Conservation (phyloP, 1,284 basidiomycete species). For the Fistulina hepatica region DNA sequence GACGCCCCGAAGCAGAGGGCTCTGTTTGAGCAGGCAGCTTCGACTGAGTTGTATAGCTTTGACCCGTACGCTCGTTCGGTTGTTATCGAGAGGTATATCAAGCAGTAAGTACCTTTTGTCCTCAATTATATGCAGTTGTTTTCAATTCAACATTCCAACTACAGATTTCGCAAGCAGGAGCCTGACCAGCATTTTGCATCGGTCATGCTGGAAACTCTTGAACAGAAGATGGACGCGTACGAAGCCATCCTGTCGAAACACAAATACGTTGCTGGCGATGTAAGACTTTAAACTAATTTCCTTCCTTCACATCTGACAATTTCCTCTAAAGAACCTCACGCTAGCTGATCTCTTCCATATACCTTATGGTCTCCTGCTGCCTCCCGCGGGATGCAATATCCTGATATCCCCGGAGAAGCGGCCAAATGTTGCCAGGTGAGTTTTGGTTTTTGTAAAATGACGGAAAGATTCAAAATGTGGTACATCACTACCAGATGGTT, state of each 20-base stretch:
- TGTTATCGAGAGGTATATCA: slow-evolving; percentile 36
- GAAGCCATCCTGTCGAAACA: slow-evolving; percentile 40
- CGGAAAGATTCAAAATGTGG: no score
- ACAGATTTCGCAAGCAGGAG: no score
- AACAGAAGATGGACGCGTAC: slow-evolving; percentile 34
- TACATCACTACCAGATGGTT: no score
- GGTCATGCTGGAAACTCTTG: slow-evolving; percentile 19
- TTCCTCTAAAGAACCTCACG: slow-evolving; percentile 29
- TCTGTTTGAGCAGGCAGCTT: slow-evolving; percentile 46
- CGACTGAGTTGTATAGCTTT: slow-evolving; percentile 42
- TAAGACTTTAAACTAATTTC: no score
- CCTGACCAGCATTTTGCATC: no score
- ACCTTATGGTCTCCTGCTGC: slow-evolving; percentile 30
- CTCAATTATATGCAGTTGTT: no score
- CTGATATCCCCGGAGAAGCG: slow-evolving; percentile 19
- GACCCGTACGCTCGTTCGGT: slow-evolving; percentile 32
- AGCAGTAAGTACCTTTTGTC: slow-evolving; percentile 23
- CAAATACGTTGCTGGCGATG: slow-evolving; percentile 41
- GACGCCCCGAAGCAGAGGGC: slow-evolving; percentile 27
- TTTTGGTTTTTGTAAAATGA: no score
- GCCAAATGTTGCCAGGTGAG: slow-evolving; percentile 31
- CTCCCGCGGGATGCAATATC: slow-evolving; percentile 20
- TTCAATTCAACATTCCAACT: no score
- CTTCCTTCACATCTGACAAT: no score
- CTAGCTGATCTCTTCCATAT: slow-evolving; percentile 51